A percentile compares a stretch with the other conserved stretches of the same genome.
phyloP scores from a whole-genome alignment of 2,329 filamentous ascomycete species.

The Colletotrichum abscissum region DNA sequence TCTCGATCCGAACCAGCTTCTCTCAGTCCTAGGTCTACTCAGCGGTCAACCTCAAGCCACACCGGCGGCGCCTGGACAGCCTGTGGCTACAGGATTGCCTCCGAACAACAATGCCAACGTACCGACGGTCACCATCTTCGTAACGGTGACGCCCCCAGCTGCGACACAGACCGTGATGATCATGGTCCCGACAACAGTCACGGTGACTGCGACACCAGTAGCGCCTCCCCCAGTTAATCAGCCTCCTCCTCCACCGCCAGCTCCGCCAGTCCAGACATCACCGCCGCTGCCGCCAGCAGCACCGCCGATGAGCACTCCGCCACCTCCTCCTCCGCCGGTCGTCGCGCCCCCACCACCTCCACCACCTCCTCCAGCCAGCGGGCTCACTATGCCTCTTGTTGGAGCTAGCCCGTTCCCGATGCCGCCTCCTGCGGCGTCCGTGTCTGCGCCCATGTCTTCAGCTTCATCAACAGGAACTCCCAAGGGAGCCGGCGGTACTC shows the following conservation, averaged over 20 bases:
- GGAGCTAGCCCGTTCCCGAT: background rate
- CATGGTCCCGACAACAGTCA: constrained; percentile 23
- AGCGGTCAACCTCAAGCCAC: background rate
- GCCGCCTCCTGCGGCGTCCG: background rate
- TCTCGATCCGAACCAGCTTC: constrained; percentile 27
- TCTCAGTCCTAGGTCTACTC: constrained; percentile 14
- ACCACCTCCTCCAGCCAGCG: background rate
- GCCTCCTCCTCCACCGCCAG: background rate
- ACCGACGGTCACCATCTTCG: constrained; percentile 29
- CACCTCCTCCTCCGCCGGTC: background rate
- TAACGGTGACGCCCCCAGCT: constrained; percentile 17
- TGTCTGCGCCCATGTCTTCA: constrained; percentile 6
- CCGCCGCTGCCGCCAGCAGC: background rate
- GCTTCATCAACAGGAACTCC: constrained; percentile 1
- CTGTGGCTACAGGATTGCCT: background rate
- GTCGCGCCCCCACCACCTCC: background rate
- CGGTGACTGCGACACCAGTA: constrained; percentile 20
- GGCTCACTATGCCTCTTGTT: constrained; percentile 1
- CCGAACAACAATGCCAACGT: constrained; percentile 32
- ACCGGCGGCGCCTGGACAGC: background rate
- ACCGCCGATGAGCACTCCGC: constrained; percentile 3
- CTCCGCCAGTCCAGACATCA: background rate
- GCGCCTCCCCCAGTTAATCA: background rate
- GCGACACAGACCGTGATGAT: constrained; percentile 25
- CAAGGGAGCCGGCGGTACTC: constrained; percentile 19